Percentiles rank a stretch among this genome's conserved stretches.
phyloP scores from a whole-genome alignment of 371 early-diverging fungal genomes.

The Smittium mucronatum region DNA sequence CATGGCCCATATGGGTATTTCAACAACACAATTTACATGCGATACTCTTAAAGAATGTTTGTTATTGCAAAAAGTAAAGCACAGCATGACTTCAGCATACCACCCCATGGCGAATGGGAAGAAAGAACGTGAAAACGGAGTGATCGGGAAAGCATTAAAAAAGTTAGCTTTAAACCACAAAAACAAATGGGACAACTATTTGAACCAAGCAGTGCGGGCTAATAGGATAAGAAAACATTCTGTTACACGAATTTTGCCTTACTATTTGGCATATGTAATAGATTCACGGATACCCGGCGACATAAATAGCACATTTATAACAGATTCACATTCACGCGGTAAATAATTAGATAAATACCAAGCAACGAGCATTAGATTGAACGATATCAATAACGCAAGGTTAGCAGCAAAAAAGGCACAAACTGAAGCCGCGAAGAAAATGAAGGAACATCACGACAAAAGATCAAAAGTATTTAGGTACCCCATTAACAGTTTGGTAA shows the following conservation, averaged over 20 bases:
- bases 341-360: neutral
- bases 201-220: constrained; percentile 11
- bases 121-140: constrained; percentile 20
- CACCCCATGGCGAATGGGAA: constrained; percentile 28
- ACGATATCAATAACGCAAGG: neutral
- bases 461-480: neutral
- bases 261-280: neutral
- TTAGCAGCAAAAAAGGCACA: neutral
- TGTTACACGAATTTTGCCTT: neutral
- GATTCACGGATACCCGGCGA: constrained; percentile 3
- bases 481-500: neutral
- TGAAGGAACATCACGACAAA: constrained; percentile 3
- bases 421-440: neutral
- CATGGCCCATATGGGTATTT: constrained; percentile 18
- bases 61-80: constrained; percentile 2
- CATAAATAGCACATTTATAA: neutral
- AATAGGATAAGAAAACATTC: neutral
- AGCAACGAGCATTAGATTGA: neutral
- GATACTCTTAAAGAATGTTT: constrained; percentile 12
- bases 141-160: constrained; percentile 9
- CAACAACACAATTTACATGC: constrained; percentile 19
- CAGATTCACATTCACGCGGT: too few relatives aligned
- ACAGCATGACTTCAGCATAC: constrained; percentile 19
- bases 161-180: neutral
- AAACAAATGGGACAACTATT: constrained; percentile 17